Evolutionary conservation across 306 rosid species (phyloP).

Genomic region (Dalbergia cultrata): DNA sequence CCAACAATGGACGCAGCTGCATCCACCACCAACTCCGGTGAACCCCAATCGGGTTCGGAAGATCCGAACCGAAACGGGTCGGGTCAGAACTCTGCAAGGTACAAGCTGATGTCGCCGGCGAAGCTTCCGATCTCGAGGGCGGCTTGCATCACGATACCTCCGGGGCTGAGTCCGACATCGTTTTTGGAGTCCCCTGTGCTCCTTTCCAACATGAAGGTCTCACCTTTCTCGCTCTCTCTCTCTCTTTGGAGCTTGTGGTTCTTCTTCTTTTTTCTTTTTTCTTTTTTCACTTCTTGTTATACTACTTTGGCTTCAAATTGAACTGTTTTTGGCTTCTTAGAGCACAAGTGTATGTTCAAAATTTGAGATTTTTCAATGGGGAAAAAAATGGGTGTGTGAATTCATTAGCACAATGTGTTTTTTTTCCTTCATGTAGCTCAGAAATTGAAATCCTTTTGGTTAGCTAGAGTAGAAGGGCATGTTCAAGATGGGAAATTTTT

Average conservation of each 20-base stretch:
- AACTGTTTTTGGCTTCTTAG: constrained; percentile 24
- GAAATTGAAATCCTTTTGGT: neutral
- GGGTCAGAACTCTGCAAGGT: constrained; percentile 65
- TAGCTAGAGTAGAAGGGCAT: neutral
- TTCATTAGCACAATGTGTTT: neutral
- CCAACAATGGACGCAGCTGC: constrained; percentile 58
- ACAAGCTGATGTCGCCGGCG: constrained; percentile 91
- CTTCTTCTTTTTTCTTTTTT: neutral
- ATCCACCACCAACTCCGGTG: constrained; percentile 36
- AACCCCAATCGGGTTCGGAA: constrained; percentile 26
- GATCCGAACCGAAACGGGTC: constrained; percentile 55
- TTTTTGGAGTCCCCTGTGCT: constrained; percentile 91
- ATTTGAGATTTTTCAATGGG: constrained; percentile 39
- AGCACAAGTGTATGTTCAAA: neutral
- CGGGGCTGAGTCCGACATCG: constrained; percentile 88
- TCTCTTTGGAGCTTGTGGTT: neutral
- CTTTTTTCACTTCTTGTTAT: neutral
- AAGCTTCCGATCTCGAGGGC: constrained; percentile 99
- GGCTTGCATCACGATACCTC: constrained; percentile 80
- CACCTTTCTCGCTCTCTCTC: neutral
- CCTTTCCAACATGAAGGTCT: constrained; percentile 89
- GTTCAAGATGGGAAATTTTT: neutral
- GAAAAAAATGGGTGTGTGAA: neutral
- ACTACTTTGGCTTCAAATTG: constrained; percentile 19
- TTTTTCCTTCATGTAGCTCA: constrained; percentile 7